Evolutionary conservation across 2,329 filamentous ascomycete genomes (phyloP).

Genomic region (Blastomyces emzantsi): DNA sequence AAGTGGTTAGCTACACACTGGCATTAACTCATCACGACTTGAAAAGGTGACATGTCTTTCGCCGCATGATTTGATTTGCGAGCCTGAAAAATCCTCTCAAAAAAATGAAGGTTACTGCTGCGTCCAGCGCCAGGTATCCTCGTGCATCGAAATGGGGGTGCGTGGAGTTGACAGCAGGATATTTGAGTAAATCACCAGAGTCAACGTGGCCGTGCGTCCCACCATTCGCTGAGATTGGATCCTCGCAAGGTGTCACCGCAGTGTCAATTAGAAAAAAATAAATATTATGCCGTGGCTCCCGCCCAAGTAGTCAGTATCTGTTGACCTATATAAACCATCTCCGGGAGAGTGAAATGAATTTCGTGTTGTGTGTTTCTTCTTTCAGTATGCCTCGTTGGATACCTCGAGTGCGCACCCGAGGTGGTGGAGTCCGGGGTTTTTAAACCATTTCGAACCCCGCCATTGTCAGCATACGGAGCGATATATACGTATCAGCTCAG

Average conservation of each 20-base stretch:
- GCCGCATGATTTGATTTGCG: background rate
- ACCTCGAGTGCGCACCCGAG: background rate
- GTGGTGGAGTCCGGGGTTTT: background rate
- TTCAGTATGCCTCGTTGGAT: background rate
- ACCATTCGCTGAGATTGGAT: background rate
- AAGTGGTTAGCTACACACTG: background rate
- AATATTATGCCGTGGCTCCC: background rate
- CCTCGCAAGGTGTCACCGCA: constrained; percentile 5
- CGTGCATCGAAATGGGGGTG: background rate
- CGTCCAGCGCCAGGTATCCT: background rate
- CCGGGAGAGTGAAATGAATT: background rate
- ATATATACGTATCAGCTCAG: background rate
- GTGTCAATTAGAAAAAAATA: constrained; percentile 2
- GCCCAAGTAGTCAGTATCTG: background rate
- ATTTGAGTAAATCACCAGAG: constrained; percentile 6
- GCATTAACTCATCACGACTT: background rate
- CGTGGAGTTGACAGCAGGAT: background rate
- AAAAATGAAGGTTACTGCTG: background rate
- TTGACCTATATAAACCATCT: constrained; percentile 1
- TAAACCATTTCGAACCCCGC: background rate
- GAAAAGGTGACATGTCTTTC: background rate
- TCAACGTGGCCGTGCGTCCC: constrained; percentile 9
- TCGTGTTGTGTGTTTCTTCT: background rate
- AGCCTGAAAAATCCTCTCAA: background rate
- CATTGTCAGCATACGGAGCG: background rate